phyloP scores from a whole-genome alignment of 2,329 filamentous ascomycete species.

The Endoconidiophora laricicola region DNA sequence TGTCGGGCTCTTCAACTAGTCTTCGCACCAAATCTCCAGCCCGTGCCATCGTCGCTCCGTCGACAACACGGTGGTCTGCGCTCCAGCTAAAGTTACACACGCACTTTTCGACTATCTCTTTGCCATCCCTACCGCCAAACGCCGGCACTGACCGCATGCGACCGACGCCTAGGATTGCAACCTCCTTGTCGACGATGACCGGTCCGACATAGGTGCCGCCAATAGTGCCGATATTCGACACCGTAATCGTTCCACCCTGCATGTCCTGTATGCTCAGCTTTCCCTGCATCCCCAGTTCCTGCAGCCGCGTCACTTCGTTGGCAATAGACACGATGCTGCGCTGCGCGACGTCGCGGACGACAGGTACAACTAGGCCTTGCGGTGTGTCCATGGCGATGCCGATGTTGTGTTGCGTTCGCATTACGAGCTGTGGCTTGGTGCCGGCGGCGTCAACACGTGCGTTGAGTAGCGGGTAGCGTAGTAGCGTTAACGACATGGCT shows the following conservation, averaged over 20 bases:
- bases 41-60: slow-evolving; percentile 85
- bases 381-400: slow-evolving; percentile 93
- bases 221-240: slow-evolving; percentile 92
- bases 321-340: slow-evolving; percentile 68
- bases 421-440: slow-evolving; percentile 56
- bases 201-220: slow-evolving; percentile 85
- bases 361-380: slow-evolving; percentile 72
- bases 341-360: slow-evolving; percentile 66
- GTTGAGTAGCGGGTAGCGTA: slow-evolving; percentile 74
- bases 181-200: slow-evolving; percentile 77
- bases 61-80: slow-evolving; percentile 84
- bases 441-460: slow-evolving; percentile 53
- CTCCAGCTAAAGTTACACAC: slow-evolving; percentile 91
- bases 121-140: slow-evolving; percentile 38
- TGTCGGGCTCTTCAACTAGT: slow-evolving; percentile 69
- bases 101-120: slow-evolving; percentile 54
- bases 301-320: slow-evolving; percentile 56
- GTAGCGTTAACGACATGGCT: slow-evolving; percentile 71
- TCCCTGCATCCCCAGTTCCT: slow-evolving; percentile 54
- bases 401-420: slow-evolving; percentile 81
- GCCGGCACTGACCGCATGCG: slow-evolving; percentile 65
- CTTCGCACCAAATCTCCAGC: slow-evolving; percentile 67
- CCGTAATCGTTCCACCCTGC: slow-evolving; percentile 75
- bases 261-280: slow-evolving; percentile 63
- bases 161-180: slow-evolving; percentile 82